A percentile compares a stretch with the other conserved stretches of the same genome.
These are phyloP conservation scores for Strobilomyces echinocephalus DNA, from an alignment of 768 basidiomycete genomes.

Conservation along the genomic window DNA sequence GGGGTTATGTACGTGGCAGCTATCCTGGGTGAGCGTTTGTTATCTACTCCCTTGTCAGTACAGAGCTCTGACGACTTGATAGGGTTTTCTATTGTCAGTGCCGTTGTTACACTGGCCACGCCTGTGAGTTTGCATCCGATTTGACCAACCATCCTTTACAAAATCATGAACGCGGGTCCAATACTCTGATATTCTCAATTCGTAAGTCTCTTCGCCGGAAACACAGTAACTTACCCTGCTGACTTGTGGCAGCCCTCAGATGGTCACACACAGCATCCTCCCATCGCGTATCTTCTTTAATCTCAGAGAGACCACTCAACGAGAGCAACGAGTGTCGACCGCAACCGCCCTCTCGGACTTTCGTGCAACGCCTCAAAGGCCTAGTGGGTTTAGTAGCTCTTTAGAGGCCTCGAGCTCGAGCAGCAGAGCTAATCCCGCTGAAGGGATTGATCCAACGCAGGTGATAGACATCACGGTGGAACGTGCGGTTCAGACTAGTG, in stretches of 20 bases:
- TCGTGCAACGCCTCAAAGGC: background rate
- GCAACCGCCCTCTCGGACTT: constrained; percentile 7
- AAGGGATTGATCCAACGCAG: background rate
- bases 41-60: background rate
- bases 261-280: constrained; percentile 22
- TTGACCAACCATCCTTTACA: background rate
- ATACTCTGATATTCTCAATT: constrained; percentile 17
- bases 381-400: constrained; percentile 2
- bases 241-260: constrained; percentile 12
- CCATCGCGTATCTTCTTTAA: constrained; percentile 24
- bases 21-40: constrained; percentile 10
- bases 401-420: background rate
- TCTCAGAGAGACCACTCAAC: constrained; percentile 16
- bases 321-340: background rate
- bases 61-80: background rate
- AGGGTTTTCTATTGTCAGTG: constrained; percentile 18
- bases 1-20: constrained; percentile 16
- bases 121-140: constrained; percentile 1
- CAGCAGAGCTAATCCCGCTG: background rate
- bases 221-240: background rate
- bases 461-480: background rate
- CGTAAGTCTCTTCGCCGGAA: constrained; percentile 3
- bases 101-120: constrained; percentile 7
- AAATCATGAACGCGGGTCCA: background rate
- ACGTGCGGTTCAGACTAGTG: background rate